phyloP scores from a whole-genome alignment of 495 filamentous ascomycete genomes.

The Pseudotulostoma volvatum region DNA sequence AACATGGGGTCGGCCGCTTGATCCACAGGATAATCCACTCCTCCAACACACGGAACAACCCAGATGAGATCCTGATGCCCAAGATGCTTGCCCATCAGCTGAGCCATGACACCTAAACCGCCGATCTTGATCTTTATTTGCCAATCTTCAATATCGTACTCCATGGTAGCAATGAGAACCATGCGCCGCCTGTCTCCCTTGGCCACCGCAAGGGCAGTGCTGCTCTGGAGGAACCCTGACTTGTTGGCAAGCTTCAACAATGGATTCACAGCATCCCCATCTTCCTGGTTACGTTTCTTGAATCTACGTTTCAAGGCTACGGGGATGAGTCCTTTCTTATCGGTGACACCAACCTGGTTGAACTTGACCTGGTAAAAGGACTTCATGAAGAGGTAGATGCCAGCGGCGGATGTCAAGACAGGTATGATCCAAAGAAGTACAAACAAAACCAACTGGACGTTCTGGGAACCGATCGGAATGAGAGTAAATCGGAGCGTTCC shows the following conservation, averaged over 20 bases:
- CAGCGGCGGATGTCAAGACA: slow-evolving; percentile 28
- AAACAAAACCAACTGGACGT: slow-evolving; percentile 41
- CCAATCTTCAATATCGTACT: slow-evolving; percentile 61
- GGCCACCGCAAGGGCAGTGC: slow-evolving; percentile 27
- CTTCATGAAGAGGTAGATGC: slow-evolving; percentile 43
- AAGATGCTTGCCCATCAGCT: slow-evolving; percentile 55
- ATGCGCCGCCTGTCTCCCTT: slow-evolving; percentile 29
- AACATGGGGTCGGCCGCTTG: slow-evolving; percentile 44
- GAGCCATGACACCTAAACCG: slow-evolving; percentile 52
- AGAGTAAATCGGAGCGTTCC: slow-evolving; percentile 34
- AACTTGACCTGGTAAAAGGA: slow-evolving; percentile 58
- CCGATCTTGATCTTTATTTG: slow-evolving; percentile 60
- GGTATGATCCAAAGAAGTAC: slow-evolving; percentile 42
- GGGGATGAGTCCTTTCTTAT: slow-evolving; percentile 29
- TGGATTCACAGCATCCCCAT: slow-evolving; percentile 14
- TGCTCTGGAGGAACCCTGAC: slow-evolving; percentile 30
- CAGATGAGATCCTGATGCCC: slow-evolving; percentile 53
- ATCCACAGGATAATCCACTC: slow-evolving; percentile 47
- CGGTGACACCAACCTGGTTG: slow-evolving; percentile 45
- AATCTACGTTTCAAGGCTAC: slow-evolving; percentile 19
- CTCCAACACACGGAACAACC: slow-evolving; percentile 64
- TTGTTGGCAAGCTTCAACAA: slow-evolving; percentile 23
- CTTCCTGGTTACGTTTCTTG: slow-evolving; percentile 7
- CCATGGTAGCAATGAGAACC: slow-evolving; percentile 54
- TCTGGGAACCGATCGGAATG: slow-evolving; percentile 36